Evolutionary conservation across 2,329 filamentous ascomycete genomes (phyloP).

Genomic region (Aspergillus sp.): DNA sequence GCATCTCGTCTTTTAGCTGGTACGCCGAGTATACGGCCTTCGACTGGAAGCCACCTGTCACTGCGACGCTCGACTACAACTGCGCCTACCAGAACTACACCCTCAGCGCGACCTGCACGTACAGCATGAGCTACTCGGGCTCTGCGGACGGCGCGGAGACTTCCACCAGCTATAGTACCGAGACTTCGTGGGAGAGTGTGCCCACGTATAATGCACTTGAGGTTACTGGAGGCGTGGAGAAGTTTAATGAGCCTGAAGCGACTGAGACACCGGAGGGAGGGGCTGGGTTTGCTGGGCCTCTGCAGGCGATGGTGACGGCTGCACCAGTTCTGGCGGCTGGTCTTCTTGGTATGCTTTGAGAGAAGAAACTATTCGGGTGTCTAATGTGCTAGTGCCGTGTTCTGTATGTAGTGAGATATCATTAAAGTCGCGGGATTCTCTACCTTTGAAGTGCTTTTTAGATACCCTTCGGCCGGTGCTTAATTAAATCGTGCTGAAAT

Average conservation of each 20-base stretch:
- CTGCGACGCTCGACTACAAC: background rate
- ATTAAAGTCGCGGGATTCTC: too few species aligned
- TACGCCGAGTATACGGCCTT: background rate
- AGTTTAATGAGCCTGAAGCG: background rate
- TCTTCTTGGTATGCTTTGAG: conserved; percentile 1
- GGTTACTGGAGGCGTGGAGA: background rate
- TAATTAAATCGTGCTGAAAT: too few species aligned
- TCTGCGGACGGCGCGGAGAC: background rate
- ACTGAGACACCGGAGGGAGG: conserved; percentile 1
- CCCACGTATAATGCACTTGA: background rate
- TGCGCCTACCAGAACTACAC: background rate
- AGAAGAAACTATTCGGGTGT: too few species aligned
- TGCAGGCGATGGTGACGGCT: conserved; percentile 1
- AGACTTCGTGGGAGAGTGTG: background rate
- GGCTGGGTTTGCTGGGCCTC: background rate
- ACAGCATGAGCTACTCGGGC: background rate
- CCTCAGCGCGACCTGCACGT: background rate
- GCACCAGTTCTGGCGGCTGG: background rate
- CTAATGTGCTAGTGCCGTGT: too few species aligned
- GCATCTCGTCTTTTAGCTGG: background rate
- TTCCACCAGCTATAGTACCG: background rate
- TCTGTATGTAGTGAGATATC: too few species aligned
- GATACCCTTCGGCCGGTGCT: too few species aligned
- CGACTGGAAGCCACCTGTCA: background rate
- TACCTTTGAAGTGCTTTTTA: too few species aligned